Evolutionary conservation across 148 eudicot species (phyloP).

Genomic region (Polygonum aviculare): DNA sequence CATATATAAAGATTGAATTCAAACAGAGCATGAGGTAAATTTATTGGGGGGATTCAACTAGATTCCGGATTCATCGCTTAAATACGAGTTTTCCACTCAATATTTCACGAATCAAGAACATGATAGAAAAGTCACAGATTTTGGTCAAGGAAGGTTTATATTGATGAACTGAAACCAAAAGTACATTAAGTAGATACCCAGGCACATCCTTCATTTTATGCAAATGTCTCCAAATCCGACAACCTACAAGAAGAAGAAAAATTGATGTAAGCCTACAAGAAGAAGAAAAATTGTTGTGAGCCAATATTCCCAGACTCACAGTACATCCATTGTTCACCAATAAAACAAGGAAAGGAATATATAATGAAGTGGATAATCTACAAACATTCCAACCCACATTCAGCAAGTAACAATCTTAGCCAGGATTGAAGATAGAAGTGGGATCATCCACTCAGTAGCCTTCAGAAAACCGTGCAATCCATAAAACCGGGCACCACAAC

Average conservation of each 20-base stretch:
- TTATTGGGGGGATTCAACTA: background rate
- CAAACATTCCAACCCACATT: background rate
- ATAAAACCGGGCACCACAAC: background rate
- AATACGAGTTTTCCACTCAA: background rate
- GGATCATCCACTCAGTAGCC: background rate
- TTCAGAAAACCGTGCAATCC: background rate
- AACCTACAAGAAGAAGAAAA: background rate
- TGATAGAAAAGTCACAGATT: background rate
- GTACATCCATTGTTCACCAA: background rate
- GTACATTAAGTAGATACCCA: background rate
- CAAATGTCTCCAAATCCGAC: background rate
- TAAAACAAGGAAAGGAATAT: background rate
- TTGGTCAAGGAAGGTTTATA: background rate
- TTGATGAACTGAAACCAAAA: background rate
- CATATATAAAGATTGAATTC: background rate
- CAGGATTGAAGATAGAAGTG: background rate
- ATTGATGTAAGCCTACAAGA: too few relatives aligned
- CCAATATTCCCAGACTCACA: background rate
- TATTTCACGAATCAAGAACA: constrained; percentile 5
- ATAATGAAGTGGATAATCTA: background rate
- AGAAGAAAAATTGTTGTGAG: background rate
- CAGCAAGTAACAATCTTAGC: background rate
- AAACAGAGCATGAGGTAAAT: background rate
- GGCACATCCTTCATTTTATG: background rate
- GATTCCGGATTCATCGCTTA: background rate